phyloP scores from a whole-genome alignment of 257 asterid genomes.

The Leptodermis oblonga region DNA sequence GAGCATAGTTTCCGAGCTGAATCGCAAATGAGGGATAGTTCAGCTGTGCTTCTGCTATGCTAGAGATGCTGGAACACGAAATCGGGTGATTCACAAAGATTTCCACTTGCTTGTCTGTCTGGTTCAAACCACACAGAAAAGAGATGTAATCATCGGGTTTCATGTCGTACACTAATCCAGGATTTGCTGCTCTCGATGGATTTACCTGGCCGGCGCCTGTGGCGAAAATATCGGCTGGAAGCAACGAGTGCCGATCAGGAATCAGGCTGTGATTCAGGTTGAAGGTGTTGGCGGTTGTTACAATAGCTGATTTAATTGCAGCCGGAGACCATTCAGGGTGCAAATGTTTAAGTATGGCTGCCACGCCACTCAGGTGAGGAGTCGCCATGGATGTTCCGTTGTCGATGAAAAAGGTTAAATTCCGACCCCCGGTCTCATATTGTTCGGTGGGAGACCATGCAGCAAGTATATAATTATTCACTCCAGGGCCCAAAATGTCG shows the following conservation, averaged over 20 bases:
- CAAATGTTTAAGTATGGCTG: conserved; percentile 15
- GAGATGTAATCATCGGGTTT: conserved; percentile 25
- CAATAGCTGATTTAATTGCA: conserved; percentile 21
- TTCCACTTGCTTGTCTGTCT: conserved; percentile 22
- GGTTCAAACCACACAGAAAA: conserved; percentile 26
- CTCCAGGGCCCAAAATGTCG: conserved; percentile 24
- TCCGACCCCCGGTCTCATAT: too few species aligned
- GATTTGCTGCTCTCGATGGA: conserved; percentile 25
- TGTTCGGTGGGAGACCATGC: conserved; percentile 17
- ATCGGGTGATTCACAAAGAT: conserved; percentile 6
- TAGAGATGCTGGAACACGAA: conserved; percentile 12
- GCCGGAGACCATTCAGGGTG: conserved; percentile 28
- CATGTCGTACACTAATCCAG: conserved; percentile 31
- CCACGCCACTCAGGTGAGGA: conserved; percentile 22
- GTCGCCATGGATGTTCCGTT: conserved; percentile 20
- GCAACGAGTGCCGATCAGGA: conserved; percentile 6
- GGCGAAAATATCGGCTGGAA: conserved; percentile 18
- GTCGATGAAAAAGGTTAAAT: neutral
- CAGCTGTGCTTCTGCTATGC: conserved; percentile 24
- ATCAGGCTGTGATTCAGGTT: conserved; percentile 4
- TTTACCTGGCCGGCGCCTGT: conserved; percentile 29
- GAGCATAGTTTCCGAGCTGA: conserved; percentile 4
- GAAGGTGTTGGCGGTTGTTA: conserved; percentile 17
- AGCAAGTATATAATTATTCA: conserved; percentile 17
- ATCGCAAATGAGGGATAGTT: conserved; percentile 36